Conservation (phyloP, 768 basidiomycete species). For the Suillus occidentalis region DNA sequence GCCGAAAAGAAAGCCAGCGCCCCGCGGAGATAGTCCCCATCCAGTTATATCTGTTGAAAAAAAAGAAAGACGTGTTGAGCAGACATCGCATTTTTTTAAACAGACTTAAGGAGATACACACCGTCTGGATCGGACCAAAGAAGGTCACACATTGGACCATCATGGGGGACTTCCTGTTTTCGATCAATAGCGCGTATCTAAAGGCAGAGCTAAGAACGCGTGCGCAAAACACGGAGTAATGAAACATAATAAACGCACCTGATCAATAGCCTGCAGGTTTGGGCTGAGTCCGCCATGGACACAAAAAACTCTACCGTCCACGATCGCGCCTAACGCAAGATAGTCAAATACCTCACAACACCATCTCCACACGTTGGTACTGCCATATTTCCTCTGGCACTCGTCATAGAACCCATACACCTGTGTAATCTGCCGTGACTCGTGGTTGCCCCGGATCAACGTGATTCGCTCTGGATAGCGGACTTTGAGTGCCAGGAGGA, state of each 20-base stretch:
- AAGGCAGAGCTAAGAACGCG: slow-evolving; percentile 6
- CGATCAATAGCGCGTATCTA: slow-evolving; percentile 94
- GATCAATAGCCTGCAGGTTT: slow-evolving; percentile 81
- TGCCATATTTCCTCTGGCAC: slow-evolving; percentile 94
- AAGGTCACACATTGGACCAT: slow-evolving; percentile 97
- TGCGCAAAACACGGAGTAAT: slow-evolving; percentile 19
- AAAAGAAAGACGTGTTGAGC: slow-evolving; percentile 23
- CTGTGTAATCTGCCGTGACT: slow-evolving; percentile 95
- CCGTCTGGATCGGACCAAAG: slow-evolving; percentile 99
- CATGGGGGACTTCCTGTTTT: slow-evolving; percentile 97
- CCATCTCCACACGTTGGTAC: slow-evolving; percentile 94
- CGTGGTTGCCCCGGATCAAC: slow-evolving; percentile 96
- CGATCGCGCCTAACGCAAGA: slow-evolving; percentile 89
- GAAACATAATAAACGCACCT: slow-evolving; percentile 49
- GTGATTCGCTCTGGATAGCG: slow-evolving; percentile 98
- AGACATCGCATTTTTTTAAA: slow-evolving; percentile 7
- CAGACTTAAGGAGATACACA: slow-evolving; percentile 32
- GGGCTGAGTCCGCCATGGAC: slow-evolving; percentile 97
- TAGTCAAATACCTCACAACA: slow-evolving; percentile 99
- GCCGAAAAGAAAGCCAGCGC: slow-evolving; percentile 95
- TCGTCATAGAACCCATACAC: slow-evolving; percentile 96
- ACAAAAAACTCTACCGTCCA: slow-evolving; percentile 97
- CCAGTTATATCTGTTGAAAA: slow-evolving; percentile 70
- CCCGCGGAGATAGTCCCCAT: slow-evolving; percentile 97
- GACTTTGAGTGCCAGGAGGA: slow-evolving; percentile 93